Conservation (phyloP, 2,329 filamentous ascomycete species). For the Emmonsia crescens region DNA sequence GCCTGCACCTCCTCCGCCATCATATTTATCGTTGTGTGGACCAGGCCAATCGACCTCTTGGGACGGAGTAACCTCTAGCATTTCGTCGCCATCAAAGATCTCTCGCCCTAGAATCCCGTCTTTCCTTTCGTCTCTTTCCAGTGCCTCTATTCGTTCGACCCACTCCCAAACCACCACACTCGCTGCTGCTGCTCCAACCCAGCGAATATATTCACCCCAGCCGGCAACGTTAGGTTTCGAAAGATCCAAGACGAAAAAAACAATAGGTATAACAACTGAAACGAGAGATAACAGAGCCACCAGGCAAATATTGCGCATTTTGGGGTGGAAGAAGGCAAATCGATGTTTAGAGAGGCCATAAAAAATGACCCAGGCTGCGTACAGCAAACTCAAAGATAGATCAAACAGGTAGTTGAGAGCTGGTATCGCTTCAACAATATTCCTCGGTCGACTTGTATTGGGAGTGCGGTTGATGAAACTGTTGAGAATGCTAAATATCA, state of each 20-base stretch:
- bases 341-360: slow-evolving; percentile 85
- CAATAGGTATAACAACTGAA: slow-evolving; percentile 76
- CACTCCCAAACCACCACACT: slow-evolving; percentile 98
- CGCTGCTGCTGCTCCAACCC: slow-evolving; percentile 89
- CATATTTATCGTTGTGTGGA: slow-evolving; percentile 28
- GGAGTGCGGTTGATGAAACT: slow-evolving; percentile 55
- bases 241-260: slow-evolving; percentile 89
- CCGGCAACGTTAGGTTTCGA: slow-evolving; percentile 73
- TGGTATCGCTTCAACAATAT: slow-evolving; percentile 81
- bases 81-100: slow-evolving; percentile 88
- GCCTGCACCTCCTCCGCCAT: slow-evolving; percentile 21
- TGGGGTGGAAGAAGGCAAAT: slow-evolving; percentile 79
- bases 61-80: slow-evolving; percentile 59
- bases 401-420: slow-evolving; percentile 87
- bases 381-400: slow-evolving; percentile 72
- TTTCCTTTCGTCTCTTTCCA: slow-evolving; percentile 88
- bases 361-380: slow-evolving; percentile 89
- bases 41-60: slow-evolving; percentile 40
- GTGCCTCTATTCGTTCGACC: slow-evolving; percentile 86
- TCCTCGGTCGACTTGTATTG: slow-evolving; percentile 47
- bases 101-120: slow-evolving; percentile 85
- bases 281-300: slow-evolving; percentile 68
- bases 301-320: slow-evolving; percentile 81
- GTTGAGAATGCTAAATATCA: slow-evolving; percentile 83
- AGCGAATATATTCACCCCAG: slow-evolving; percentile 91